Percentiles rank a stretch among this genome's conserved stretches.
These are phyloP conservation scores for Entrophospora sp. DNA, from an alignment of 192 early-diverging fungal species.

Conservation along the genomic window DNA sequence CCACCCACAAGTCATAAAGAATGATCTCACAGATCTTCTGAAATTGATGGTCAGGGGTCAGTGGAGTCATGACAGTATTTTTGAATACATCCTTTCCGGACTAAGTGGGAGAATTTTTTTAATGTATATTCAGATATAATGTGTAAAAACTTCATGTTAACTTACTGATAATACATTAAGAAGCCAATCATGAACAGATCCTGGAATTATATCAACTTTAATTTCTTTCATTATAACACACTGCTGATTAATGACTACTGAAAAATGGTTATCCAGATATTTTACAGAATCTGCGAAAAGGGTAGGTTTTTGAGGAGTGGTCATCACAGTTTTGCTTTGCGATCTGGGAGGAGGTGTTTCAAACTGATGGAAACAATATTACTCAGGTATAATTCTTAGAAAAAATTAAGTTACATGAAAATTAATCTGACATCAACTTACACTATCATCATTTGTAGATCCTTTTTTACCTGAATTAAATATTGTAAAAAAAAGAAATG, in stretches of 20 bases:
- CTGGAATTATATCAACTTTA: too few species aligned
- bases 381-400: not conserved
- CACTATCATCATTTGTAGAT: not conserved
- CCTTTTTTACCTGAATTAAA: not conserved
- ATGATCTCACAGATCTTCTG: not conserved
- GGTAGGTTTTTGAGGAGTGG: too few species aligned
- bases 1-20: not conserved
- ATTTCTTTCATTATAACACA: too few species aligned
- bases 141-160: too few species aligned
- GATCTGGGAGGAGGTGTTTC: not conserved
- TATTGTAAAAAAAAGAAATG: not conserved
- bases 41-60: not conserved
- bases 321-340: too few species aligned
- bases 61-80: not conserved
- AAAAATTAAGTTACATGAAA: not conserved
- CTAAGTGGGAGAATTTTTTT: not conserved
- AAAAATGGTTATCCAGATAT: not conserved
- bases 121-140: not conserved
- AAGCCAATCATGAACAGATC: too few species aligned
- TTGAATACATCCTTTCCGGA: conserved; percentile 3
- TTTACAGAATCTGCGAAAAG: not conserved
- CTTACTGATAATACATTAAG: too few species aligned
- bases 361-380: not conserved
- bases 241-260: not conserved
- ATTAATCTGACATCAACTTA: too few species aligned